Evolutionary conservation across 2,329 filamentous ascomycete species (phyloP).

Genomic region (Exophiala spinifera): DNA sequence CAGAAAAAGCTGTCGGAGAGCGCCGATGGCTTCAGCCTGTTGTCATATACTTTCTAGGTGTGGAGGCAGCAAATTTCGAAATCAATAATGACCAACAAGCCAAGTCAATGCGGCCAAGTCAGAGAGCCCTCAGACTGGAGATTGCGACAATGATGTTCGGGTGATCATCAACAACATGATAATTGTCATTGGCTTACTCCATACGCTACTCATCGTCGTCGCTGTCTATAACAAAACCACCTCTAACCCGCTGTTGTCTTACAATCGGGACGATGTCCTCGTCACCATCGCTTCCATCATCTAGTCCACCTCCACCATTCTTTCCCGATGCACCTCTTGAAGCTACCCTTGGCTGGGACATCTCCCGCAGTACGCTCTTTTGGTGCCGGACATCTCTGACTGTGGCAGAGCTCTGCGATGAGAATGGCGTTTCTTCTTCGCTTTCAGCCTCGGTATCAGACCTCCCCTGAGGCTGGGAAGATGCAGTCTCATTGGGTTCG

Average conservation of each 20-base stretch:
- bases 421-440: slow-evolving; percentile 33
- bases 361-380: slow-evolving; percentile 9
- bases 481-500: slow-evolving; percentile 15
- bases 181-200: neutral
- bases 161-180: neutral
- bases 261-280: slow-evolving; percentile 15
- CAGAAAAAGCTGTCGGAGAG: slow-evolving; percentile 11
- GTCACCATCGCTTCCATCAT: slow-evolving; percentile 17
- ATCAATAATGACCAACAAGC: neutral
- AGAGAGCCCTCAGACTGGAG: neutral
- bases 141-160: neutral
- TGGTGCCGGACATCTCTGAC: neutral
- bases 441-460: slow-evolving; percentile 16
- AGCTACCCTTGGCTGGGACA: slow-evolving; percentile 9
- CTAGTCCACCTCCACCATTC: neutral
- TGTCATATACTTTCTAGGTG: neutral
- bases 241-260: slow-evolving; percentile 15
- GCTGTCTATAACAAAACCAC: slow-evolving; percentile 28
- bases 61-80: neutral
- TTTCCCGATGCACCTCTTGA: neutral
- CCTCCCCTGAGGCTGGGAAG: slow-evolving; percentile 13
- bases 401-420: slow-evolving; percentile 24
- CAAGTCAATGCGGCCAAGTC: neutral
- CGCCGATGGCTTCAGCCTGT: slow-evolving; percentile 7
- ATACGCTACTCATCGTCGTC: slow-evolving; percentile 26